Evolutionary conservation across 1,284 basidiomycete genomes (phyloP), one percentile per base, ranked within the genome.

Genomic region (Trichosporon sp.): DNA sequence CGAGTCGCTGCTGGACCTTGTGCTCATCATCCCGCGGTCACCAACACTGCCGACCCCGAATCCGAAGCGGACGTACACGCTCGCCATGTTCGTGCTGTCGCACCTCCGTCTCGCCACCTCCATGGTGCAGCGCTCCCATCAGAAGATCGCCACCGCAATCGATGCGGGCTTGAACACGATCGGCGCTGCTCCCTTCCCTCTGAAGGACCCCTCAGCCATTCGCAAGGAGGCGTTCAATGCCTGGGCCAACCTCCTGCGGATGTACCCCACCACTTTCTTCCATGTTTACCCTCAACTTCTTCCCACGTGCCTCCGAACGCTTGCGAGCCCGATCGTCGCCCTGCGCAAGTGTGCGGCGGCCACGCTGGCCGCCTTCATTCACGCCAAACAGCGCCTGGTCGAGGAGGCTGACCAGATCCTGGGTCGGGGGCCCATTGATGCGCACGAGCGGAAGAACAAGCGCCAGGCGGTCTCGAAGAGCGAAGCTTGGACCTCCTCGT

Each of bases 11-110:
- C 75, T 84, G 23, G 76, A 79, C 12, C 74, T 75, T 18, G 75
- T 82, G 25, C 71, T 83, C 65, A 63, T 75, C 13, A 81, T 84
- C 31, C 79, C 81, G 15, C 74, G 76, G 21, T 80, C 81, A 1
- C 78, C 80, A 0, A 75, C 73, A 31, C 70, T 80, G 11, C 80
- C 78, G 5, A 83, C 79, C 0, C 80, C 81, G 2, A 81, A 77
- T 47, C 78, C 81, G 1, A 83, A 83, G 70, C 75, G 80, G n/a
- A 81, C 83, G 2, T 83, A 83, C 68, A 76, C 74, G n/a, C 74
- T 79, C 13, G 75, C 82, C 8, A 76, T 83, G 68, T 66, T 77
- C 35, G 70, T 81, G 1, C 68, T 84, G 25, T 73, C 78, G 0
- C 75, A 78, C 21, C 71, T 83, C 58, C 73, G 72, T 2, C 70